Conservation (phyloP, 306 rosid genomes). For the Vigna trinervia region DNA sequence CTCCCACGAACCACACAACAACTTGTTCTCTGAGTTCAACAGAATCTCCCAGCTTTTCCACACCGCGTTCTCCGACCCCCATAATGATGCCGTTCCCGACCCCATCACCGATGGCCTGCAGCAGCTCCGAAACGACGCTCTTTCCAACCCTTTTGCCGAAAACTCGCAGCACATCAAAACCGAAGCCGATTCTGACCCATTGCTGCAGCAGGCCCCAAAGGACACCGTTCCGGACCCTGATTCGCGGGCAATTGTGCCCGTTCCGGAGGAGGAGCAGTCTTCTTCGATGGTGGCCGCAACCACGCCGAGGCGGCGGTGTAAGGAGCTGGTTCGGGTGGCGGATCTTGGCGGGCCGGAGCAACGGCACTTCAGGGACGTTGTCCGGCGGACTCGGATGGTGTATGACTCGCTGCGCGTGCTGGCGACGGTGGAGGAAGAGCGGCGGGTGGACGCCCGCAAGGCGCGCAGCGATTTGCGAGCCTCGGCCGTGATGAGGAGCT, state of each 20-base stretch:
- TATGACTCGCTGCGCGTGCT: constrained; percentile 78
- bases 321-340: constrained; percentile 79
- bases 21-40: constrained; percentile 59
- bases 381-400: constrained; percentile 73
- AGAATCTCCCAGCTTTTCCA: constrained; percentile 67
- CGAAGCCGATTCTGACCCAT: too few species aligned
- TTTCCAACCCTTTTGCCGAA: not conserved
- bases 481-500: constrained; percentile 62
- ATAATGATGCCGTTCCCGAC: not conserved
- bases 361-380: constrained; percentile 63
- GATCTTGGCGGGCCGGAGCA: constrained; percentile 66
- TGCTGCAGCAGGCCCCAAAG: not conserved
- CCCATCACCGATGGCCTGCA: not conserved
- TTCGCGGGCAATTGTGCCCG: constrained; percentile 72
- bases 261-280: constrained; percentile 32
- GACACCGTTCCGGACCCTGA: constrained; percentile 47
- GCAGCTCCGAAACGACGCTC: constrained; percentile 31
- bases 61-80: constrained; percentile 49
- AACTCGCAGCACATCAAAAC: not conserved
- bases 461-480: constrained; percentile 73
- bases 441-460: constrained; percentile 41
- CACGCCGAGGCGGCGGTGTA: constrained; percentile 15
- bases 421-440: constrained; percentile 59
- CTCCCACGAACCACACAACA: constrained; percentile 6
- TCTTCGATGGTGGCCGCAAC: constrained; percentile 41